Conservation (phyloP, 305 asterid species). For the Coffea humblotiana region DNA sequence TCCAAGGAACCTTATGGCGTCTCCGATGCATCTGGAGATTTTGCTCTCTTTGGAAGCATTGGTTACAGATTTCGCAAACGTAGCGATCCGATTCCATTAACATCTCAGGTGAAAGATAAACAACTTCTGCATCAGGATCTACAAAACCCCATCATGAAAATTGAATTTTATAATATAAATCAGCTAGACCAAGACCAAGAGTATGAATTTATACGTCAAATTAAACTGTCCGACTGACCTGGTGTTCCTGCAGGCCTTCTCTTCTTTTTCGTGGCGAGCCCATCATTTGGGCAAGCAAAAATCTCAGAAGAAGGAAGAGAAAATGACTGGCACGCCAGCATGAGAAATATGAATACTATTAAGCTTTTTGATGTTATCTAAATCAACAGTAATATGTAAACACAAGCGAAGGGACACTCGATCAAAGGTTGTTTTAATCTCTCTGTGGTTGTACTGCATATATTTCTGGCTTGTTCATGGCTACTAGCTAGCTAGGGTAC, state of each 20-base stretch:
- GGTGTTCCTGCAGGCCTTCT: conserved; percentile 47
- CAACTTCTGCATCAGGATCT: conserved; percentile 47
- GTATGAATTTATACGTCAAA: not conserved
- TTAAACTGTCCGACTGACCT: conserved; percentile 13
- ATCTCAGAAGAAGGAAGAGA: conserved; percentile 31
- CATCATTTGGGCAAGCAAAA: conserved; percentile 28
- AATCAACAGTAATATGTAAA: conserved; percentile 1
- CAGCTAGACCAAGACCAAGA: not conserved
- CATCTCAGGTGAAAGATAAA: conserved; percentile 35
- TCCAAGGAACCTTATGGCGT: conserved; percentile 44
- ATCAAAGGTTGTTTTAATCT: not conserved
- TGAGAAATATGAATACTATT: conserved; percentile 3
- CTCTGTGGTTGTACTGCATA: conserved; percentile 2
- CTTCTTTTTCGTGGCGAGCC: conserved; percentile 30
- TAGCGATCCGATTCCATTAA: conserved; percentile 39
- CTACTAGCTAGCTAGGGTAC: not conserved
- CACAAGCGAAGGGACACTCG: not conserved
- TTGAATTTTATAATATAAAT: not conserved
- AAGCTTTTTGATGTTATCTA: not conserved
- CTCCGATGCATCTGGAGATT: conserved; percentile 42
- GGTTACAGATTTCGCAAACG: conserved; percentile 40
- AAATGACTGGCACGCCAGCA: conserved; percentile 33
- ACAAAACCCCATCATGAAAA: not conserved
- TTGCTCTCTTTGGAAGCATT: conserved; percentile 42
- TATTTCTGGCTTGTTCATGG: not conserved